Evolutionary conservation across 1,284 basidiomycete species (phyloP), one percentile per base, ranked within the genome.

Genomic region (Hemileia vastatrix): DNA sequence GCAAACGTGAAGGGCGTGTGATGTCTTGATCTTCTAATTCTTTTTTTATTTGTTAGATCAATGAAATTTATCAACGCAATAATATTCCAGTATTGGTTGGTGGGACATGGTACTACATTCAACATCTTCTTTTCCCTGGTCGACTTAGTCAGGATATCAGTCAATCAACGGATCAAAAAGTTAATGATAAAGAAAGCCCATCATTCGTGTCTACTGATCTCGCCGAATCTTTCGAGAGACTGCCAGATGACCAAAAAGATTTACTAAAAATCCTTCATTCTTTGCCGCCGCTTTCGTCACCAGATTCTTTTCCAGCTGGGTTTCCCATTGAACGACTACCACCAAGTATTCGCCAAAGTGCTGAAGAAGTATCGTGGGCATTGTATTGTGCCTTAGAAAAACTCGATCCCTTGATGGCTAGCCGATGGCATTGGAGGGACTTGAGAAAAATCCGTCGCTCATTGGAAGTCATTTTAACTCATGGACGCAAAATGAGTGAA

Each of bases 91-190:
- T 99, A 59, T 79, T 95, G 3, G 92, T 94, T 51, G 94, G 94
- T 2, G 94, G 94, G 5, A 98, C 94, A 0, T 86, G 90, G 15
- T 99, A 99, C 76, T 99, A 95, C 84, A 86, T 95, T 19, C 94
- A 98, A 74, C 90, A 99, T 75, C 81, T 94, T 44, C 65, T 79
- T 32, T 77, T 79, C 63, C 77, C 77, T 3, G 73, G 77, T 15
- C 67, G 73, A n/a, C 67, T 77, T 45, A 69, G 75, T 18, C 65
- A 71, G n/a, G 64, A 65, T 24, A 18, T 36, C 13, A 49, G 64
- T 1, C 36, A 54, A 60, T 53, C 58, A n/a, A n/a, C 40, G n/a
- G 43, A 54, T 44, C 18, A 27, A 53, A 13, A 43, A n/a, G 54
- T 60, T 60, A 54, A 50, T 18, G 18, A 45, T 15, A 8, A 44